Conservation (phyloP, 1,284 basidiomycete genomes). For the Vanrija humicola region DNA sequence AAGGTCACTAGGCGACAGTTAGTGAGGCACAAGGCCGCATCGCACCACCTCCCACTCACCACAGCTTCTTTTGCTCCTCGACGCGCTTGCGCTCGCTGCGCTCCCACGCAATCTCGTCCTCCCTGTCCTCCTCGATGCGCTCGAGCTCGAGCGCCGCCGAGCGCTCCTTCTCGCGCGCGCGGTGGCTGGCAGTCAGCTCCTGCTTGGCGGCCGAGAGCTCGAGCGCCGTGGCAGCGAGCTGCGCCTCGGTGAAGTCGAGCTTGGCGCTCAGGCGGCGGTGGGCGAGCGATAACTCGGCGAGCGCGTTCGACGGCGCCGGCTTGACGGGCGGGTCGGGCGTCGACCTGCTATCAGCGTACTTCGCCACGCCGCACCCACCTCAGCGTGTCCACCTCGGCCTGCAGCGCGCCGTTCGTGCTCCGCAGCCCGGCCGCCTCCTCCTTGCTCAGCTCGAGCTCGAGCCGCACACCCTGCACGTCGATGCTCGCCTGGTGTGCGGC, state of each 20-base stretch:
- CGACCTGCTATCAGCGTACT: constrained; percentile 17
- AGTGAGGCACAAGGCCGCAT: neutral
- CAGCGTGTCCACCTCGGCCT: constrained; percentile 32
- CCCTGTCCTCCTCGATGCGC: constrained; percentile 58
- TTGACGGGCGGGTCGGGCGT: constrained; percentile 31
- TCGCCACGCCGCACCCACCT: constrained; percentile 39
- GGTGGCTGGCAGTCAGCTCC: constrained; percentile 58
- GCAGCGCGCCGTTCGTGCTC: constrained; percentile 39
- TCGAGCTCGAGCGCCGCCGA: constrained; percentile 32
- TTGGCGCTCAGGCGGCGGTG: constrained; percentile 47
- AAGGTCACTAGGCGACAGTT: constrained; percentile 34
- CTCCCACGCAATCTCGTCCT: constrained; percentile 53
- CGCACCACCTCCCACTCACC: constrained; percentile 22
- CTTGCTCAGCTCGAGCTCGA: constrained; percentile 40
- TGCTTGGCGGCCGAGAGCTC: constrained; percentile 52
- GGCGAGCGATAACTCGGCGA: constrained; percentile 47
- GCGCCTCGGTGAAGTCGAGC: constrained; percentile 42
- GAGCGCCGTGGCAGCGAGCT: constrained; percentile 31
- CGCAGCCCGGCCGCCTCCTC: constrained; percentile 45
- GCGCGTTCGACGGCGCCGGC: constrained; percentile 32
- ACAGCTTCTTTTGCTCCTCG: constrained; percentile 46
- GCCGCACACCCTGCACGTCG: constrained; percentile 44
- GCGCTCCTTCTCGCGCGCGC: constrained; percentile 54
- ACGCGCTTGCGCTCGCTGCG: constrained; percentile 34
- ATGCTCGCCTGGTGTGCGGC: constrained; percentile 45